Conservation (phyloP, 208 protist species). For the Trypanosomatidae sp. region DNA sequence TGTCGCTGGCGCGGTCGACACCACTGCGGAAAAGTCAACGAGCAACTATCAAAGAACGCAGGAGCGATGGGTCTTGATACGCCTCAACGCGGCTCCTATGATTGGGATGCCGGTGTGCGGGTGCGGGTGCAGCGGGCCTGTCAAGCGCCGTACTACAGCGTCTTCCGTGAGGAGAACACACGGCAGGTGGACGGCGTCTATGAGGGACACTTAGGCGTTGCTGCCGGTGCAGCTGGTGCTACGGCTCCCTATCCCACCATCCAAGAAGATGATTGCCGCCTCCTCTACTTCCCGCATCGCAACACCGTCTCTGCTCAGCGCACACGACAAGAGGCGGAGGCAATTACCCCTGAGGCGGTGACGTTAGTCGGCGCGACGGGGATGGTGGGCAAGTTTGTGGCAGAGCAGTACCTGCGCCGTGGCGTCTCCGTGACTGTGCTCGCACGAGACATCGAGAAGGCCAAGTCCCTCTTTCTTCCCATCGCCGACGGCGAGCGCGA, state of each 20-base stretch:
- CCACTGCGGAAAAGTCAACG: too few relatives aligned
- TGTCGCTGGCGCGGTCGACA: too few relatives aligned
- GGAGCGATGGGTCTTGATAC: too few relatives aligned
- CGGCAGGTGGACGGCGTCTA: constrained; percentile 27
- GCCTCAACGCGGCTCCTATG: too few relatives aligned
- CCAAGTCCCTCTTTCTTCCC: constrained; percentile 42
- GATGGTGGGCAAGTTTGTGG: constrained; percentile 61
- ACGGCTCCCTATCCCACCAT: constrained; percentile 17
- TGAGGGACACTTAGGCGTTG: constrained; percentile 16
- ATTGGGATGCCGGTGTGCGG: constrained; percentile 36
- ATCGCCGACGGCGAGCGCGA: constrained; percentile 42
- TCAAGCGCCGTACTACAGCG: constrained; percentile 53
- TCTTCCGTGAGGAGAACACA: constrained; percentile 76
- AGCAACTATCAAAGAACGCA: too few relatives aligned
- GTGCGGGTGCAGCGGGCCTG: constrained; percentile 44
- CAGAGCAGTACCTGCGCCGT: constrained; percentile 63
- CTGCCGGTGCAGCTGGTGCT: neutral
- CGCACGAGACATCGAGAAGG: too few relatives aligned
- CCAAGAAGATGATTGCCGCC: constrained; percentile 23
- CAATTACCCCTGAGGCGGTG: too few relatives aligned
- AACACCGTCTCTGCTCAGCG: too few relatives aligned
- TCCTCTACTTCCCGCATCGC: constrained; percentile 56
- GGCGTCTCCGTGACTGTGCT: too few relatives aligned
- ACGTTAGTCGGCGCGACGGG: constrained; percentile 53
- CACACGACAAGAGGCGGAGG: too few relatives aligned